Conservation (phyloP, 1,284 basidiomycete genomes). For the Heterobasidion occidentale region DNA sequence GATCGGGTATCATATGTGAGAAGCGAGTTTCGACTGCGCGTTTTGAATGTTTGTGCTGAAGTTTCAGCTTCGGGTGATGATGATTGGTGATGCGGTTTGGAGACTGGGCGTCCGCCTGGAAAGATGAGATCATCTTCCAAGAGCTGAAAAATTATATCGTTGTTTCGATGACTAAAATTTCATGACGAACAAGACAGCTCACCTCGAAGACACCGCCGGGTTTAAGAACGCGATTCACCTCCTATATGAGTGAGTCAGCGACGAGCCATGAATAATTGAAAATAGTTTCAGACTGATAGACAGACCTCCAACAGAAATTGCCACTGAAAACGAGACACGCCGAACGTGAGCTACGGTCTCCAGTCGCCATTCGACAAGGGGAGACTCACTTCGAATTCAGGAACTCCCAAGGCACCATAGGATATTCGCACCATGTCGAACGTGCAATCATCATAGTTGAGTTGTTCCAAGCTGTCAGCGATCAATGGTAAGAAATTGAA, state of each 20-base stretch:
- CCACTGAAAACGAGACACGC: conserved; percentile 10
- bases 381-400: conserved; percentile 10
- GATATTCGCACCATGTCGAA: conserved; percentile 11
- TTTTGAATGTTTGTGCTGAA: background rate
- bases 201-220: conserved; percentile 61
- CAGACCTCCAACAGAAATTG: conserved; percentile 9
- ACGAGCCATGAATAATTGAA: background rate
- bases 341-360: background rate
- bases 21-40: background rate
- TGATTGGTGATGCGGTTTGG: background rate
- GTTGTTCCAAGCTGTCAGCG: background rate
- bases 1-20: background rate
- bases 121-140: conserved; percentile 70
- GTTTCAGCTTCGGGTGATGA: background rate
- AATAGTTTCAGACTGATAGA: background rate
- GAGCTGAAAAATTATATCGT: conserved; percentile 30
- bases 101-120: conserved; percentile 35
- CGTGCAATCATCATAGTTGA: conserved; percentile 3
- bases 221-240: conserved; percentile 55
- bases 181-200: background rate
- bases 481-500: background rate
- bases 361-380: background rate
- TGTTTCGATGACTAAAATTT: background rate
- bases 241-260: conserved; percentile 28
- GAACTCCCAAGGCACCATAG: conserved; percentile 8